Conservation (phyloP, 805 yeast genomes). For the Sugiyamaella mastotermitis region DNA sequence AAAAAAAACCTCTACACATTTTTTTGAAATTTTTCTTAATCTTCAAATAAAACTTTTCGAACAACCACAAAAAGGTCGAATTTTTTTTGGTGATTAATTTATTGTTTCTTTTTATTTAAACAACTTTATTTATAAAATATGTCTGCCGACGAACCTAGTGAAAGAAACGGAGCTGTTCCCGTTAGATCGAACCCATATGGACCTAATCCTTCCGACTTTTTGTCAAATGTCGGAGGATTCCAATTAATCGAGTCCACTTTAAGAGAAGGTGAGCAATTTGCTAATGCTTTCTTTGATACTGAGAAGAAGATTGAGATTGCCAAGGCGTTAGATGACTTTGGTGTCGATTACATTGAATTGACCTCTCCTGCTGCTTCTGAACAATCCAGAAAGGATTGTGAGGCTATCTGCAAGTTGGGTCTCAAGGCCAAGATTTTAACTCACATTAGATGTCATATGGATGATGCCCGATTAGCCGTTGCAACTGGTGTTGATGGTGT, state of each 20-base stretch:
- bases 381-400: constrained; percentile 89
- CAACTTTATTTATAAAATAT: no score
- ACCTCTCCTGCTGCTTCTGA: constrained; percentile 98
- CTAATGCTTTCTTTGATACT: constrained; percentile 90
- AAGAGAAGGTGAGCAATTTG: constrained; percentile 98
- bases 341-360: constrained; percentile 95
- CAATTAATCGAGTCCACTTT: constrained; percentile 92
- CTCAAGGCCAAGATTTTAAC: constrained; percentile 92
- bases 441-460: constrained; percentile 98
- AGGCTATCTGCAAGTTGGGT: constrained; percentile 96
- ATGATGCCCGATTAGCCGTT: constrained; percentile 95
- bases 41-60: no score
- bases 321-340: constrained; percentile 93
- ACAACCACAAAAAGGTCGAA: no score
- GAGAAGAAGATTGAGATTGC: constrained; percentile 97
- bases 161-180: constrained; percentile 9
- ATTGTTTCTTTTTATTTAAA: no score
- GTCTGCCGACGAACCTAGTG: constrained; percentile 7
- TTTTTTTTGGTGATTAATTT: no score
- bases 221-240: constrained; percentile 83
- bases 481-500: constrained; percentile 99
- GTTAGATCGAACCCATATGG: constrained; percentile 71
- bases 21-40: no score
- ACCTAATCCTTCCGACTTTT: constrained; percentile 87
- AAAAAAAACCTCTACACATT: no score